Conservation (phyloP, 306 rosid species). For the Parietaria judaica region DNA sequence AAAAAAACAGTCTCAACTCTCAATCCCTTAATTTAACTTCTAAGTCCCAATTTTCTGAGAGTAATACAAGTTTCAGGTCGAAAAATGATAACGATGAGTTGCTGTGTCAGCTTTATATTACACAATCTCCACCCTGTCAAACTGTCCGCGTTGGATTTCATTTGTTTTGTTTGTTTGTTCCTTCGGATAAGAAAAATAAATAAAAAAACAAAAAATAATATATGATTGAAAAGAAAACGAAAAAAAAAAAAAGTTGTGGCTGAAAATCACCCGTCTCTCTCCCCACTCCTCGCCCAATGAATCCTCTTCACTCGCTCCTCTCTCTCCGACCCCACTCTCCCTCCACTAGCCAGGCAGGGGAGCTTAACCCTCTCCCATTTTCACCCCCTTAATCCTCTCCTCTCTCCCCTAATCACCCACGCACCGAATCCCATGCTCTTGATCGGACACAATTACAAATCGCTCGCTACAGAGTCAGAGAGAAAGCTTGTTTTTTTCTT, state of each 20-base stretch:
- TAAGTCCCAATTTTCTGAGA: no score
- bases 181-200: slow-evolving; percentile 30
- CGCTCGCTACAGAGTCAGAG: not conserved
- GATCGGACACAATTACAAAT: slow-evolving; percentile 9
- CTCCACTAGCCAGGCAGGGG: slow-evolving; percentile 37
- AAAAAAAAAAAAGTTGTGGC: slow-evolving; percentile 56
- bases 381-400: not conserved
- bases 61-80: no score
- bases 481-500: not conserved
- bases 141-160: slow-evolving; percentile 36
- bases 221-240: not conserved
- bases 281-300: slow-evolving; percentile 26
- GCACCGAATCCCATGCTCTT: slow-evolving; percentile 21
- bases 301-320: slow-evolving; percentile 29
- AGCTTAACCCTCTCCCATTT: no score
- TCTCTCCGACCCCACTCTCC: slow-evolving; percentile 19
- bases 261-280: slow-evolving; percentile 41
- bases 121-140: slow-evolving; percentile 35
- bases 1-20: no score
- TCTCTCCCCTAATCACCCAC: not conserved
- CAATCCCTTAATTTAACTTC: no score
- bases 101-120: not conserved
- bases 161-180: slow-evolving; percentile 26
- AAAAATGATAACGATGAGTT: not conserved
- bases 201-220: slow-evolving; percentile 4